Evolutionary conservation across 805 yeast species (phyloP).

Genomic region (Debaryomyces hansenii): DNA sequence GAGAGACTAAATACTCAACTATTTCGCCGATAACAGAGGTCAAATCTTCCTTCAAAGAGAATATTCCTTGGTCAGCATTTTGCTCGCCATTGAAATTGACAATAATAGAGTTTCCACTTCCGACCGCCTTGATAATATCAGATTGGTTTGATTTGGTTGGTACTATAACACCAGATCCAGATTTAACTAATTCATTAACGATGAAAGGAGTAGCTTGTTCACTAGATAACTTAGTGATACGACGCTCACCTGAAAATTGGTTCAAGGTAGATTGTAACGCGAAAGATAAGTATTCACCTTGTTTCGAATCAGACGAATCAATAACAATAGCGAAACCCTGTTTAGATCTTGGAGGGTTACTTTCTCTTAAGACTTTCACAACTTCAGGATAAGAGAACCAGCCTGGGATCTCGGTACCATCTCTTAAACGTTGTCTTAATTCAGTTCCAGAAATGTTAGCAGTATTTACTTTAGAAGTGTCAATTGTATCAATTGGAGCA

Average conservation of each 20-base stretch:
- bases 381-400: constrained; percentile 99
- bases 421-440: constrained; percentile 80
- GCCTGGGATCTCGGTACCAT: constrained; percentile 86
- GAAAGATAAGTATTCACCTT: constrained; percentile 55
- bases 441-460: constrained; percentile 94
- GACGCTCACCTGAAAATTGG: constrained; percentile 84
- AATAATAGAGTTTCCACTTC: constrained; percentile 56
- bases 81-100: constrained; percentile 21
- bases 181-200: constrained; percentile 72
- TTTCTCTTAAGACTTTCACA: constrained; percentile 83
- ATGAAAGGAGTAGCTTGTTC: constrained; percentile 49
- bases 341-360: constrained; percentile 85
- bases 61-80: constrained; percentile 7
- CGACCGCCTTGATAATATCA: constrained; percentile 57
- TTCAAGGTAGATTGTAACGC: constrained; percentile 89
- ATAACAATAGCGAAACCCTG: constrained; percentile 87
- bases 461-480: constrained; percentile 69
- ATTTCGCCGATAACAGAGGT: constrained; percentile 64
- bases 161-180: constrained; percentile 89
- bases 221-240: constrained; percentile 57
- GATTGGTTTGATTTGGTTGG: constrained; percentile 48
- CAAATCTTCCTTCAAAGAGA: constrained; percentile 20
- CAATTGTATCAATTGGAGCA: constrained; percentile 91
- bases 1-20: constrained; percentile 70
- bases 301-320: constrained; percentile 49